Evolutionary conservation across 164 flowering plant genomes (phyloP), one percentile per base, ranked within the genome.

Genomic region (Santalum album): DNA sequence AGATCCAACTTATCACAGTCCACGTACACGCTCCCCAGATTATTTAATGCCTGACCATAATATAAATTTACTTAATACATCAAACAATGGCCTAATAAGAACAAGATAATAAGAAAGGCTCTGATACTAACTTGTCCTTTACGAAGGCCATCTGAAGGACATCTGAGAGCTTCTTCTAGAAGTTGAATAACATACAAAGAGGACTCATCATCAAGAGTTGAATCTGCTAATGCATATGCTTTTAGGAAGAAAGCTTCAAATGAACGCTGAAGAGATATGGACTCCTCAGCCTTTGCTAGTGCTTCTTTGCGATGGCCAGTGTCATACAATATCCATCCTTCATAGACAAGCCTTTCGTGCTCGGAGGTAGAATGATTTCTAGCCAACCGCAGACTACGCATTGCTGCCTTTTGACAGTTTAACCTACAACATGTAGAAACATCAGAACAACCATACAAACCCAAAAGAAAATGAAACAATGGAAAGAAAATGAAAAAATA

Each of bases 81-180:
- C 35, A 61, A 32, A 55, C 22, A 57, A 32, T n/a, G 39, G 50
- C 32, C 5, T 24, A 12, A 27, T 9, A 29, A 42, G 24, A 59
- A 23, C 27, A 39, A 38, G 20, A 36, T 35, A 29, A 23, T 25
- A 19, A 17, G 40, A 47, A 20, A 17, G 21, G 18, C 56, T 50
- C 34, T 1, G 19, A 47, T 34, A 61, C 79, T 49, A 62, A 89
- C 98, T 65, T 92, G 96, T 71, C 96, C 96, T 79, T 92, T 92
- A 15, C 98, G 76, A 54, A 92, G 90, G 25, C 94, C 94, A 78
- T 92, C 98, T 35, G 98, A 92, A 43, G 95, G 98, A 66, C 96
- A 92, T 63, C 73, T 76, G 49, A 92, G 87, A 60, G 98, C 98
- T 59, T 87, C 96, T 61, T 84, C 85, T 36, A 89, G 70, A 68